Base-by-base conservation (phyloP, 495 filamentous ascomycete genomes). In the Neurospora sp. region DNA sequence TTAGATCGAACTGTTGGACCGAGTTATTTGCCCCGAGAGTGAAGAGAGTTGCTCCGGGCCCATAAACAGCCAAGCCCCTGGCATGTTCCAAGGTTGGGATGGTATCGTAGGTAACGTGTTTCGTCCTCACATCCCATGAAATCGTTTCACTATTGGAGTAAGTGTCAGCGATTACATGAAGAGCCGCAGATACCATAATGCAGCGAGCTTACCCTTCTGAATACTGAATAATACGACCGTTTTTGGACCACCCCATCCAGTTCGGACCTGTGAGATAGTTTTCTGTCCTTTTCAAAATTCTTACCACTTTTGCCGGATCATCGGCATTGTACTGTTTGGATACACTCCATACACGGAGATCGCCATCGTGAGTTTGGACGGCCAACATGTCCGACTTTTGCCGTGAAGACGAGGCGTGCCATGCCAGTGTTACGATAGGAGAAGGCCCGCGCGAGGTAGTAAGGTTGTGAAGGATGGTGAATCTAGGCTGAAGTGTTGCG, bases 331-430 rank as follows among this genome's bases (percentile, higher is more conserved):
- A 88, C 18, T 91, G 89, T 80, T 98, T 98, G 18, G 96, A 90
- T 71, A 99, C 91, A 77, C 96, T 99, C 96, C 96, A 99, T 20
- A 99, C 95, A 75, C 94, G 90, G 31, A 98, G 85, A 78, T 99
- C 96, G 16, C 96, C 96, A 81, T 97, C 94, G 70, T 90, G 86
- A 3, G 93, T 95, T 82, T 98, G 96, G 6, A 93, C 92, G 37
- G 95, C 95, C 78, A 99, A 82, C 96, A 99, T 99, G 78, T 98
- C 96, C 12, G 96, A 97, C 81, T 97, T 98, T 80, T 98, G 95
- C 72, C 94, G 93, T 3, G 96, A 93, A 4, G 96, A 98, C 1
- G 96, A 98, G 39, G 94, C 93, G 85, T 99, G 96, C 96, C 96
- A 99, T 76, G 94, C 90, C 37, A 99, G 85, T n/a, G 90, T 91